These are phyloP conservation scores for Mucuna pruriens DNA, from an alignment of 306 rosid species.

Conservation along the genomic window DNA sequence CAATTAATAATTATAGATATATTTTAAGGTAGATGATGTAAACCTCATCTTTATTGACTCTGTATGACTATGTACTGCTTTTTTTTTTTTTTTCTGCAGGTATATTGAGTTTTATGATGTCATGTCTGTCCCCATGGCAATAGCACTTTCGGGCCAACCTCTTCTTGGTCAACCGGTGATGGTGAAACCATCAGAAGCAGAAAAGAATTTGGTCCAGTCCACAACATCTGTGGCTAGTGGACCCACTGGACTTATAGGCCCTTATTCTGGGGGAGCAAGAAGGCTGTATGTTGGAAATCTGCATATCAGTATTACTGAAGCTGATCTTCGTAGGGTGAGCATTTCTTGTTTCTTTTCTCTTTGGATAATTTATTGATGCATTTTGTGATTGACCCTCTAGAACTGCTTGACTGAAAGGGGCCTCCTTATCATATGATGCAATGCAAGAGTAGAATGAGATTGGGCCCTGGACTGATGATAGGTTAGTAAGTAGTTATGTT, in stretches of 20 bases:
- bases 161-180: conserved; percentile 93
- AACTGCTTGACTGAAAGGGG: conserved; percentile 26
- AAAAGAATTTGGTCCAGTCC: conserved; percentile 94
- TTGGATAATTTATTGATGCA: conserved; percentile 23
- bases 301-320: conserved; percentile 84
- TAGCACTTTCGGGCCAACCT: conserved; percentile 94
- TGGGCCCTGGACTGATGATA: not conserved
- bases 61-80: conserved; percentile 15
- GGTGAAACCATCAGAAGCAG: conserved; percentile 99
- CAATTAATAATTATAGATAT: not conserved
- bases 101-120: conserved; percentile 93
- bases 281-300: conserved; percentile 96
- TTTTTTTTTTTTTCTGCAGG: conserved; percentile 59
- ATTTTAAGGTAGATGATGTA: not conserved
- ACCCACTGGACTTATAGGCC: conserved; percentile 71
- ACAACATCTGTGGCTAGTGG: conserved; percentile 63
- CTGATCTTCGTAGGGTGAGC: conserved; percentile 84
- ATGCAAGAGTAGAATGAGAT: conserved; percentile 12
- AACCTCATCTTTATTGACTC: conserved; percentile 9
- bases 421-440: conserved; percentile 23
- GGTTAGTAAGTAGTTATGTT: too few species aligned
- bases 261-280: conserved; percentile 95
- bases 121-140: conserved; percentile 99
- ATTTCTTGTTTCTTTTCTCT: conserved; percentile 12
- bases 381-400: conserved; percentile 24